Base-by-base conservation (phyloP, 306 rosid species). In the Datisca glomerata region DNA sequence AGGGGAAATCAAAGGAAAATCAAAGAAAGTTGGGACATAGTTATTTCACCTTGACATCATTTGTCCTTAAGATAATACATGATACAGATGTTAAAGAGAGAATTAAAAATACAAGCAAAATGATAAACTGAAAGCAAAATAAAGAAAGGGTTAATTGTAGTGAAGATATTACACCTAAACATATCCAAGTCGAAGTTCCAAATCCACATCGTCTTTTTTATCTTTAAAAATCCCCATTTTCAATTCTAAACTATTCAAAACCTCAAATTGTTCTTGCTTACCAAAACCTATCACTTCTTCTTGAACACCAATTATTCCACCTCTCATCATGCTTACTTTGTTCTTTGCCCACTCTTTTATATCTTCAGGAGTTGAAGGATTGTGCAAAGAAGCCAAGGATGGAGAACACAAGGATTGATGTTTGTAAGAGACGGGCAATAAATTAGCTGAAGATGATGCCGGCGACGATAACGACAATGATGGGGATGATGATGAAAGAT, bases 171-270 rank as follows among this genome's bases (percentile, higher is more conserved):
- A n/a, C n/a, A n/a, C n/a, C n/a, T 67, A 74, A 24, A 50, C 41
- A 54, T 41, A 49, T 29, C 74, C 78, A 10, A 85, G 91, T 57
- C 89, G 82, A 60, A 86, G 85, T 67, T 86, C 96, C 81, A 86
- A 68, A 70, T 86, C 96, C 33, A 86, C 60, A 36, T 65, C 69
- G 63, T 76, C 74, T 23, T 63, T 70, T 47, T 55, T 67, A 47
- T 70, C 65, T 57, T 70, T 57, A 43, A 64, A 55, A 42, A 64
- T 45, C 15, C 76, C 75, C 66, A 71, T 50, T 44, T 76, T 75
- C 60, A 76, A 60, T 49, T 77, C 96, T 63, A 80, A 63, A 5
- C 52, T 59, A 14, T 70, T 64, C 45, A 60, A 36, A 49, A 24
- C 56, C 48, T 70, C 54, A 11, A 53, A 43, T 24, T 57, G 43